Conservation (phyloP, 2,329 filamentous ascomycete species). For the Penicillium sp. region DNA sequence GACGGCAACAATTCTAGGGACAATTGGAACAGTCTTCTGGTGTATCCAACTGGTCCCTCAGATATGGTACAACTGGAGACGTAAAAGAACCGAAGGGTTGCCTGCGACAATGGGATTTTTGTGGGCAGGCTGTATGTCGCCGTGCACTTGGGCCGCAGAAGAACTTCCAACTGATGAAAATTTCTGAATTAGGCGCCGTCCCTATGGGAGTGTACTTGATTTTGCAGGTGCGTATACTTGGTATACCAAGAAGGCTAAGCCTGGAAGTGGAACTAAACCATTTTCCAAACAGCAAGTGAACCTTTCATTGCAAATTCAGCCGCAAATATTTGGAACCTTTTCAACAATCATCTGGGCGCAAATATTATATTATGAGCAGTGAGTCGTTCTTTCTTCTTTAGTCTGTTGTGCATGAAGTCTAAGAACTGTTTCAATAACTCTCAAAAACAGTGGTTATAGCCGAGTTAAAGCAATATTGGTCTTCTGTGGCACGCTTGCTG, state of each 20-base stretch:
- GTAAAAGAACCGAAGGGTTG: slow-evolving; percentile 65
- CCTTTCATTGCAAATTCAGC: background rate
- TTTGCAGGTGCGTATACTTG: slow-evolving; percentile 56
- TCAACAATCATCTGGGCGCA: background rate
- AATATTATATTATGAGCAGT: background rate
- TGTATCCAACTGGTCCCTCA: slow-evolving; percentile 46
- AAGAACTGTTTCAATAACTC: background rate
- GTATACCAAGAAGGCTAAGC: background rate
- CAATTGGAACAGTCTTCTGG: slow-evolving; percentile 48
- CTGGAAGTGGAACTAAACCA: slow-evolving; percentile 20
- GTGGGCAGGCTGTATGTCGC: slow-evolving; percentile 59
- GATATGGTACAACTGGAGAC: slow-evolving; percentile 67
- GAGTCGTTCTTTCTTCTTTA: background rate
- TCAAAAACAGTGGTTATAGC: background rate
- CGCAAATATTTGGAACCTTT: background rate
- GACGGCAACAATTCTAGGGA: slow-evolving; percentile 42
- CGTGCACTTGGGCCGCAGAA: background rate
- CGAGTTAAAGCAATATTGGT: background rate
- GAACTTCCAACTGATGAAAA: background rate
- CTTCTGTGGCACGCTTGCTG: background rate
- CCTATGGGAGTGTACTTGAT: slow-evolving; percentile 59
- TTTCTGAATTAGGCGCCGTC: slow-evolving; percentile 40
- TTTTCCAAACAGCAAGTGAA: background rate
- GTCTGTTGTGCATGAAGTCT: no score
- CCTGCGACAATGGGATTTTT: slow-evolving; percentile 66